Conservation (phyloP, 1,139 yeast species). For the Taphrina flavorubra region DNA sequence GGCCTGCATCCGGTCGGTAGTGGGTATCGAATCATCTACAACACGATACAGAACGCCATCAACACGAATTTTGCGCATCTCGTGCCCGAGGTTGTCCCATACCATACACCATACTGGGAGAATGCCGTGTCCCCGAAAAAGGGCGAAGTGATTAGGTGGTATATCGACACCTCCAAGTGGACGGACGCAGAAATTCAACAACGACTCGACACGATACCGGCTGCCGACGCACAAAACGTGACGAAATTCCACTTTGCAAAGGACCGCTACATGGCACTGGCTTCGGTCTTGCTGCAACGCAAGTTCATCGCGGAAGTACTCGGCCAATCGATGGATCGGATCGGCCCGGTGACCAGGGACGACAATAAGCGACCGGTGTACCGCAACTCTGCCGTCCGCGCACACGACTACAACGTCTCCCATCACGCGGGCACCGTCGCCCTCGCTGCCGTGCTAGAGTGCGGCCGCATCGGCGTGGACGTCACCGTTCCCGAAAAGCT, state of each 20-base stretch:
- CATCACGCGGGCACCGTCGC: constrained; percentile 45
- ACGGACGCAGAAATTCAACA: neutral
- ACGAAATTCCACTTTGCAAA: constrained; percentile 21
- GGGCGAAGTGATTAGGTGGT: constrained; percentile 5
- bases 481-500: constrained; percentile 32
- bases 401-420: constrained; percentile 45
- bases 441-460: constrained; percentile 38
- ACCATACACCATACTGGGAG: constrained; percentile 28
- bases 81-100: neutral
- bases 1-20: constrained; percentile 72
- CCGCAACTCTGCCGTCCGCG: constrained; percentile 17
- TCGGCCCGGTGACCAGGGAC: constrained; percentile 19
- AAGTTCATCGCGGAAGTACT: constrained; percentile 18
- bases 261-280: constrained; percentile 34
- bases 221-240: constrained; percentile 5
- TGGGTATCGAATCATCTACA: constrained; percentile 63
- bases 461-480: constrained; percentile 44
- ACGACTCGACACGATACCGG: constrained; percentile 2
- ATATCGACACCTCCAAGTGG: constrained; percentile 27
- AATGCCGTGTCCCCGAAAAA: constrained; percentile 21
- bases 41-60: constrained; percentile 23
- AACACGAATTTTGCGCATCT: neutral
- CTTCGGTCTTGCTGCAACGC: constrained; percentile 27
- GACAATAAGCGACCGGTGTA: constrained; percentile 16
- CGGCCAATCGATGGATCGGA: neutral